phyloP scores from a whole-genome alignment of 768 basidiomycete species.

The Russula ochroleuca region DNA sequence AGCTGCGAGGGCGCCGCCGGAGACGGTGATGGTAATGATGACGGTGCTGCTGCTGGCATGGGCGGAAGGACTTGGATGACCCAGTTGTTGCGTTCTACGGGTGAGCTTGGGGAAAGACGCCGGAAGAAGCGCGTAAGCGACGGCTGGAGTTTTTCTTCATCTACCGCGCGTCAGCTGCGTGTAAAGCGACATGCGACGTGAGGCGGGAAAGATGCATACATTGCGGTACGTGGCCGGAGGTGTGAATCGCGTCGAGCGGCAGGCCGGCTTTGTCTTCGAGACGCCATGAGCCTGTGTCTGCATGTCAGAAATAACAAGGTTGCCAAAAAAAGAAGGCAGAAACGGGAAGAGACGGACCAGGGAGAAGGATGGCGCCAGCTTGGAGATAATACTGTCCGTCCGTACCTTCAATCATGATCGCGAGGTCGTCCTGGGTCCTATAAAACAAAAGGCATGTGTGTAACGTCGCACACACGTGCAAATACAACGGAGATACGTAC shows the following conservation, averaged over 20 bases:
- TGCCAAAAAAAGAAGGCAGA: neutral
- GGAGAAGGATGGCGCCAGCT: conserved; percentile 61
- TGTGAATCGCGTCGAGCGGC: conserved; percentile 67
- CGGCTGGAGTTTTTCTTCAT: conserved; percentile 55
- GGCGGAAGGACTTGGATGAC: conserved; percentile 41
- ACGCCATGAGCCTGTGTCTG: conserved; percentile 62
- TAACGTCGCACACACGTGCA: conserved; percentile 30
- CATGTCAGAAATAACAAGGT: conserved; percentile 1
- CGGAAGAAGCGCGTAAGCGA: conserved; percentile 70
- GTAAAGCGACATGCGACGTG: too few relatives aligned
- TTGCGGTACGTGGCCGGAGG: conserved; percentile 64
- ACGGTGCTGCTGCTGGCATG: conserved; percentile 15
- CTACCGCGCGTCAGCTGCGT: conserved; percentile 33
- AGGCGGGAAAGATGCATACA: conserved; percentile 54
- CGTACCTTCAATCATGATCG: conserved; percentile 41
- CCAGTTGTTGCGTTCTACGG: conserved; percentile 71
- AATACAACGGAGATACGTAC: conserved; percentile 33
- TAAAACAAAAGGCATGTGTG: neutral
- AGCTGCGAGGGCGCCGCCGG: conserved; percentile 31
- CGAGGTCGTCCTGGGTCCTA: conserved; percentile 28
- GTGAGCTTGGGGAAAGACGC: conserved; percentile 60
- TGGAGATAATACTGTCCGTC: conserved; percentile 74
- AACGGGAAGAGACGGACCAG: conserved; percentile 41
- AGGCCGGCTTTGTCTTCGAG: conserved; percentile 72
- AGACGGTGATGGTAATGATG: neutral